phyloP scores from a whole-genome alignment of 1,284 basidiomycete species.

The Leccinum solheimii region DNA sequence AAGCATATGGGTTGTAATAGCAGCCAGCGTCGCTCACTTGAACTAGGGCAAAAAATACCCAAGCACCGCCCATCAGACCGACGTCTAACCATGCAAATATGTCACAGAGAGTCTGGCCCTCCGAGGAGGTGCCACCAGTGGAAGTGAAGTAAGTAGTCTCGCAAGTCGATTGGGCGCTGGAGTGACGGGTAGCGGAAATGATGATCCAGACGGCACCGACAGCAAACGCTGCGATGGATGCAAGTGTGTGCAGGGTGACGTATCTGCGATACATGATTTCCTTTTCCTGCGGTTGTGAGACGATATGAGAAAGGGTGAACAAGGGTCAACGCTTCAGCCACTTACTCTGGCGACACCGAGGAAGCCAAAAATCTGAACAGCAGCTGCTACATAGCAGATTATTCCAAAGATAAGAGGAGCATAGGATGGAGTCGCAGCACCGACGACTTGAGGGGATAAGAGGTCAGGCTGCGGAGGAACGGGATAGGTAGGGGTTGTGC shows the following conservation, averaged over 20 bases:
- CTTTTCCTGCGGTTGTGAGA: slow-evolving; percentile 61
- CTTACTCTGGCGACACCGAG: slow-evolving; percentile 75
- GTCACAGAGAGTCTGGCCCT: slow-evolving; percentile 73
- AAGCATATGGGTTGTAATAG: neutral
- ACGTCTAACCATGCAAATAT: slow-evolving; percentile 90
- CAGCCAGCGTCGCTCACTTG: slow-evolving; percentile 50
- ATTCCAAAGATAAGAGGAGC: slow-evolving; percentile 74
- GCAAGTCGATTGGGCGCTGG: slow-evolving; percentile 67
- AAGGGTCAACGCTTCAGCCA: slow-evolving; percentile 8
- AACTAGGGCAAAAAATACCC: slow-evolving; percentile 72
- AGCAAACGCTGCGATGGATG: slow-evolving; percentile 63
- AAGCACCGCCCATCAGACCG: slow-evolving; percentile 87
- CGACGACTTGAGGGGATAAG: slow-evolving; percentile 63
- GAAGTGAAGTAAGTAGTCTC: slow-evolving; percentile 59
- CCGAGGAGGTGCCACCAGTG: slow-evolving; percentile 40
- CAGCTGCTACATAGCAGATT: slow-evolving; percentile 72
- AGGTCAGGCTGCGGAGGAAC: slow-evolving; percentile 3
- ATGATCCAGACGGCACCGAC: slow-evolving; percentile 80
- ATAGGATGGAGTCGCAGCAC: slow-evolving; percentile 75
- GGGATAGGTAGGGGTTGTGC: slow-evolving; percentile 25
- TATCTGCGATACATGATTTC: slow-evolving; percentile 75
- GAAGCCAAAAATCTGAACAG: slow-evolving; percentile 77
- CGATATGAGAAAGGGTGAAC: neutral
- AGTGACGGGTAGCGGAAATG: slow-evolving; percentile 74
- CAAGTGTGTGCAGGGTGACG: slow-evolving; percentile 64